Evolutionary conservation across 805 yeast genomes (phyloP).

Genomic region (Candida takata): DNA sequence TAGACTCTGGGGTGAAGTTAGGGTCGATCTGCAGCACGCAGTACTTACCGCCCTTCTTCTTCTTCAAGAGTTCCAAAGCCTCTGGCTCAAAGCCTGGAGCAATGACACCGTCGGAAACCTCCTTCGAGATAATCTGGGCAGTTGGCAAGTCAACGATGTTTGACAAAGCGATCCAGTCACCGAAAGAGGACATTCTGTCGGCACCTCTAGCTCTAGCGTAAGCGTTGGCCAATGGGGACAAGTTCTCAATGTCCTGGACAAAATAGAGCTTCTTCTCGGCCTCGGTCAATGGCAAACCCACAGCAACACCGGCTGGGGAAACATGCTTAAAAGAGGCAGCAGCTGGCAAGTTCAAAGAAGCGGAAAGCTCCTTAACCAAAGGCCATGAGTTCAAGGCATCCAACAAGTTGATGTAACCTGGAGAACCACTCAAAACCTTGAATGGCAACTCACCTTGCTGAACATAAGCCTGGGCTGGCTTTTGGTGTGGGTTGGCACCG

Average conservation of each 20-base stretch:
- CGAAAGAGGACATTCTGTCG: conserved; percentile 98
- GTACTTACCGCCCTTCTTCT: conserved; percentile 96
- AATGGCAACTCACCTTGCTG: conserved; percentile 85
- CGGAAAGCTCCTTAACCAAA: conserved; percentile 91
- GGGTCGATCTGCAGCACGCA: conserved; percentile 96
- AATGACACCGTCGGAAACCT: conserved; percentile 97
- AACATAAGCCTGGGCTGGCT: conserved; percentile 96
- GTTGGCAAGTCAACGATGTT: conserved; percentile 95
- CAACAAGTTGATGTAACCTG: conserved; percentile 93
- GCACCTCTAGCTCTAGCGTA: conserved; percentile 99
- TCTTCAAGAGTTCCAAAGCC: conserved; percentile 80
- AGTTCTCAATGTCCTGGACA: conserved; percentile 88
- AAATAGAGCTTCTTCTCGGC: conserved; percentile 92
- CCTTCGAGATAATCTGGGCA: conserved; percentile 94
- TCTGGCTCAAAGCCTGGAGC: conserved; percentile 95
- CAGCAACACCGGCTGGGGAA: conserved; percentile 98
- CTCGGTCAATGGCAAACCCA: conserved; percentile 87
- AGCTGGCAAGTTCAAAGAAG: conserved; percentile 91
- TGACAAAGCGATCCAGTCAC: conserved; percentile 96
- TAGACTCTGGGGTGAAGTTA: conserved; percentile 70
- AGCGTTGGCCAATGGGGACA: conserved; percentile 95
- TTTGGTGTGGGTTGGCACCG: conserved; percentile 99
- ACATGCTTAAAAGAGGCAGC: conserved; percentile 99
- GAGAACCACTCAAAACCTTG: conserved; percentile 89
- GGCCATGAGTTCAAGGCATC: conserved; percentile 99